Evolutionary conservation across 2,329 filamentous ascomycete species (phyloP), one percentile per base, ranked within the genome.

Genomic region (Diaporthe vexans): DNA sequence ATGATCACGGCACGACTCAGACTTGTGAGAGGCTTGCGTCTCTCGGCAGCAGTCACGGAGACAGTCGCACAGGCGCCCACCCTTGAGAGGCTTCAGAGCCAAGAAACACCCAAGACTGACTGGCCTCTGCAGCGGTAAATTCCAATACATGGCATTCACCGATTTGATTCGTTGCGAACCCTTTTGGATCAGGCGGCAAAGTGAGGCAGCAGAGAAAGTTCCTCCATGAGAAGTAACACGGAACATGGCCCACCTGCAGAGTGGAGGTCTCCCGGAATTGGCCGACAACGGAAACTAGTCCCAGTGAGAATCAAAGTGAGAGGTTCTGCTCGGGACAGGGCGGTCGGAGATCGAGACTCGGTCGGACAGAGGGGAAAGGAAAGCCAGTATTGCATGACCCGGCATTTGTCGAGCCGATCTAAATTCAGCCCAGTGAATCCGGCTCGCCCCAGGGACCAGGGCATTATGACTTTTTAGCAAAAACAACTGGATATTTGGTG

Each of bases 281-380:
- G 48, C 61, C 63, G 46, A 68, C 46, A 68, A 54, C 63, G 63
- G 63, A 37, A 48, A 26, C 48, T 54, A 46, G 46, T 54, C 10
- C 19, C 13, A 29, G 58, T 8, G 24, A 46, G 48, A 10, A 68
- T 68, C 63, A 54, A 35, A 54, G 33, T 24, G 17, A 46, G 13
- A 54, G 33, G 29, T 37, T 33, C 61, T 54, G 63, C n/a, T 68
- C 33, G 63, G 63, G 63, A 40, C 63, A 68, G 46, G 63, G 63
- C 63, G 24, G 63, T 68, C 48, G 63, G 63, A 68, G 63, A 68
- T 40, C 63, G 63, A 68, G 63, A 26, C 63, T 21, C n/a, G 46
- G 46, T 68, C 48, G 63, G 63, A 48, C 21, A 52, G 17, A 35
- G 29, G 46, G 21, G 21, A 52, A 24, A 37, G 5, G 10, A 26